Conservation (phyloP, 2,329 filamentous ascomycete species). For the Aspergillus hortae region DNA sequence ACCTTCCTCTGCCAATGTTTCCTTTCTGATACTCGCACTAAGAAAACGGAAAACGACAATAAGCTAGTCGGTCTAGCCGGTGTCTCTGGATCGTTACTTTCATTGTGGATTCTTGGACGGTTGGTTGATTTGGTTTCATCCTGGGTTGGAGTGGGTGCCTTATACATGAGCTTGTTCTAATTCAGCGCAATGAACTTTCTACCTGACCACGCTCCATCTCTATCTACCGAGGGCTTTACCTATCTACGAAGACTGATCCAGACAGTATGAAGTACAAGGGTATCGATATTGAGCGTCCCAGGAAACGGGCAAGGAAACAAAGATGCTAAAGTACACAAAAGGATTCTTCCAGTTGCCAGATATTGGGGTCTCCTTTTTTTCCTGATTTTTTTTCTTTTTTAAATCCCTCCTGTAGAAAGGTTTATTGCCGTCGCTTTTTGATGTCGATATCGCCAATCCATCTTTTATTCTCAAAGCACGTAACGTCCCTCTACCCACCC, state of each 20-base stretch:
- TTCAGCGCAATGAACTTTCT: neutral
- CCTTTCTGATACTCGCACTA: too few relatives aligned
- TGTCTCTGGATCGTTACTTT: too few relatives aligned
- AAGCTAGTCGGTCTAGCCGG: too few relatives aligned
- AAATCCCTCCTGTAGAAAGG: conserved; percentile 3
- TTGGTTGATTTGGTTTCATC: neutral
- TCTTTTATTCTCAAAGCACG: conserved; percentile 3
- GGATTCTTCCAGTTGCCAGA: conserved; percentile 3
- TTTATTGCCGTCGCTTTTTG: conserved; percentile 11
- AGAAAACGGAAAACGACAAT: too few relatives aligned
- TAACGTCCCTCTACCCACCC: conserved; percentile 3
- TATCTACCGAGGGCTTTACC: too few relatives aligned
- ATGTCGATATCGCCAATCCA: conserved; percentile 4
- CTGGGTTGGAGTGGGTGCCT: neutral
- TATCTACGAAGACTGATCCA: neutral
- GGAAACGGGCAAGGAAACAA: conserved; percentile 12
- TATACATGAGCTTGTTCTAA: neutral
- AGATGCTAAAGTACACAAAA: conserved; percentile 29
- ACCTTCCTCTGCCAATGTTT: too few relatives aligned
- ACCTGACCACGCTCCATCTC: too few relatives aligned
- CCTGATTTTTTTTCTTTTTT: conserved; percentile 3
- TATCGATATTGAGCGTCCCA: conserved; percentile 33
- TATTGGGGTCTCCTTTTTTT: conserved; percentile 16
- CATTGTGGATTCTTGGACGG: neutral
- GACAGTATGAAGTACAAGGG: conserved; percentile 24